Evolutionary conservation across 2,329 filamentous ascomycete species (phyloP).

Genomic region (Lasiodiplodia gonubiensis): DNA sequence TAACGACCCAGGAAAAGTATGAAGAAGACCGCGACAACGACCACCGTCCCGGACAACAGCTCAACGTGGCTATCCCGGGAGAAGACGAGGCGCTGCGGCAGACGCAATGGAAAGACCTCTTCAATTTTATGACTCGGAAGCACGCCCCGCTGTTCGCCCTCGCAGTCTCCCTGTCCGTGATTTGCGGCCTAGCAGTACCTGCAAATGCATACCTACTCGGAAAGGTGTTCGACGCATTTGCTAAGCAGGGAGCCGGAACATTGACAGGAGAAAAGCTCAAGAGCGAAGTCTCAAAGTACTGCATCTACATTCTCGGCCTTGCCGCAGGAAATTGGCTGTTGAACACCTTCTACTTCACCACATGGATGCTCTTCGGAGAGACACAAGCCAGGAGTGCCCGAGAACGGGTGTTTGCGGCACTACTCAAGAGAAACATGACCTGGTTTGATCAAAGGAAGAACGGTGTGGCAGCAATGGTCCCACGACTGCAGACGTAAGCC

Average conservation of each 20-base stretch:
- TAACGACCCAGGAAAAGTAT: neutral
- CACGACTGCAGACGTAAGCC: slow-evolving; percentile 73
- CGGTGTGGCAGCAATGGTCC: slow-evolving; percentile 74
- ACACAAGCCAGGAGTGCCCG: slow-evolving; percentile 73
- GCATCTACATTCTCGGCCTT: slow-evolving; percentile 66
- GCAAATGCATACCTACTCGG: slow-evolving; percentile 74
- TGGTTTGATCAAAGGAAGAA: slow-evolving; percentile 82
- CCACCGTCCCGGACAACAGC: neutral
- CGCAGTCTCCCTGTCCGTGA: slow-evolving; percentile 62
- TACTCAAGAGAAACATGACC: slow-evolving; percentile 74
- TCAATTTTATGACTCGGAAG: slow-evolving; percentile 70
- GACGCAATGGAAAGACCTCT: slow-evolving; percentile 64
- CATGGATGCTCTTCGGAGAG: slow-evolving; percentile 82
- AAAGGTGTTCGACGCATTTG: slow-evolving; percentile 73
- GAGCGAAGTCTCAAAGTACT: slow-evolving; percentile 63
- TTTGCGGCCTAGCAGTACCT: slow-evolving; percentile 68
- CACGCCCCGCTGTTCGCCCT: slow-evolving; percentile 62
- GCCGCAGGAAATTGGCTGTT: slow-evolving; percentile 70
- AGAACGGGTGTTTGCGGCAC: slow-evolving; percentile 66
- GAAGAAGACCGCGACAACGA: slow-evolving; percentile 6
- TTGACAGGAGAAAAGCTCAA: slow-evolving; percentile 60
- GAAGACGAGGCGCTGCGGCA: slow-evolving; percentile 33
- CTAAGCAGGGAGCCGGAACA: slow-evolving; percentile 65
- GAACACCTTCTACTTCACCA: slow-evolving; percentile 68
- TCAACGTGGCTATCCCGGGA: slow-evolving; percentile 7